These are phyloP conservation scores for Serendipita sp. DNA, from an alignment of 768 basidiomycete species.

Conservation along the genomic window DNA sequence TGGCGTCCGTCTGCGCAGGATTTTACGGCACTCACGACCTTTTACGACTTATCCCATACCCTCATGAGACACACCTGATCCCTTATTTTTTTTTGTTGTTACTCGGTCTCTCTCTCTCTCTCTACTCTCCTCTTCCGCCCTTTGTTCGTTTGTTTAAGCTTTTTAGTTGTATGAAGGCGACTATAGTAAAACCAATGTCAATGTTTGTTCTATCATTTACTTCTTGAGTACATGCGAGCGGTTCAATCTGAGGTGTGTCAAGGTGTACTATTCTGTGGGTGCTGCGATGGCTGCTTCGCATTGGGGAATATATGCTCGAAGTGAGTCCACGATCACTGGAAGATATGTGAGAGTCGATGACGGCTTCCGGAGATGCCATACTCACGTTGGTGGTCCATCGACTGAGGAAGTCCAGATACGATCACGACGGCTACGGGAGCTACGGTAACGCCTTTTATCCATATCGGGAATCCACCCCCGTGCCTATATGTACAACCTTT, in stretches of 20 bases:
- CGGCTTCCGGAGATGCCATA: background rate
- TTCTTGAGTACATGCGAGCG: background rate
- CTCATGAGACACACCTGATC: too few species aligned
- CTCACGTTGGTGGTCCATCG: conserved; percentile 18
- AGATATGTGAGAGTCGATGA: background rate
- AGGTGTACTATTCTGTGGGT: too few species aligned
- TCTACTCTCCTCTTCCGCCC: too few species aligned
- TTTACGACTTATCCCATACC: too few species aligned
- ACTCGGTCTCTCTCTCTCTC: too few species aligned
- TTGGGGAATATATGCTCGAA: background rate
- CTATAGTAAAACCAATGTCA: too few species aligned
- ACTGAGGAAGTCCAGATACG: conserved; percentile 20
- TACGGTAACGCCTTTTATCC: conserved; percentile 20
- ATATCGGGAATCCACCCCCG: conserved; percentile 21
- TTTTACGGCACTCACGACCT: too few species aligned
- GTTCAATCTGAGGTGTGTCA: background rate
- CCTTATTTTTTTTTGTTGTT: too few species aligned
- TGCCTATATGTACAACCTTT: conserved; percentile 8
- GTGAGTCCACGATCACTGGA: background rate
- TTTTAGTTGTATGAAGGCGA: too few species aligned
- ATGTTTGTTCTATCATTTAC: background rate
- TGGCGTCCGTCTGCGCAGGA: too few species aligned
- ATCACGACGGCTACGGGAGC: conserved; percentile 20
- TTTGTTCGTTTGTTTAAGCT: too few species aligned
- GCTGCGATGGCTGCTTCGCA: background rate